A percentile compares a stretch with the other conserved stretches of the same genome.
Evolutionary conservation across 176 grass and related monocot genomes (phyloP).

Genomic region (Avena atlantica): DNA sequence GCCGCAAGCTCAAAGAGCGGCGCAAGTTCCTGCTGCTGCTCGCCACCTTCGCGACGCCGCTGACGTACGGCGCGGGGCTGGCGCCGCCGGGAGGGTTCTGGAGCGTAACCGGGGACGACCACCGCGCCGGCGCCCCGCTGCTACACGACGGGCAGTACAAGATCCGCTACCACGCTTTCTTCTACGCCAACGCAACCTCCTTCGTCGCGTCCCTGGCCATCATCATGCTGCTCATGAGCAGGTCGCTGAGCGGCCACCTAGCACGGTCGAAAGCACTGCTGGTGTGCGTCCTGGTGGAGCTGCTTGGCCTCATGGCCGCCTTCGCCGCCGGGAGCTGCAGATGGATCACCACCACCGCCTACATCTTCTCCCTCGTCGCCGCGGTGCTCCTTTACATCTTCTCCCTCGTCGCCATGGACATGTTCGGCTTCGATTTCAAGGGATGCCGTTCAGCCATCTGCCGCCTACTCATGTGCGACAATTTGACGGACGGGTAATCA

Average conservation of each 20-base stretch:
- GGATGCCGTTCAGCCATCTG: neutral
- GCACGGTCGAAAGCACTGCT: neutral
- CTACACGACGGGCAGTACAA: conserved; percentile 11
- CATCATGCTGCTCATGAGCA: conserved; percentile 38
- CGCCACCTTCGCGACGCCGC: neutral
- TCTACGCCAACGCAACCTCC: conserved; percentile 35
- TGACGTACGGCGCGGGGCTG: conserved; percentile 40
- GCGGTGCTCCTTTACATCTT: neutral
- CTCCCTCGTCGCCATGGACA: neutral
- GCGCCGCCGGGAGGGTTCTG: conserved; percentile 36
- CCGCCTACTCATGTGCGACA: neutral
- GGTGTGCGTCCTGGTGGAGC: neutral
- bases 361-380: conserved; percentile 3
- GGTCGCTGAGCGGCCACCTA: neutral
- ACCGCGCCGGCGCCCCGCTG: conserved; percentile 4
- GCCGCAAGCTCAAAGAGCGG: neutral
- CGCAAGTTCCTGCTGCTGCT: conserved; percentile 14
- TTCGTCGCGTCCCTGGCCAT: conserved; percentile 41
- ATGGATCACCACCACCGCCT: neutral
- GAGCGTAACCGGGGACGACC: neutral
- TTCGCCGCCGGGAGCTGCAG: conserved; percentile 1
- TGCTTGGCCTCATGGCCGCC: neutral
- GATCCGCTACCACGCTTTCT: conserved; percentile 36
- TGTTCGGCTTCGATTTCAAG: neutral
- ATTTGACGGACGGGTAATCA: neutral